phyloP scores from a whole-genome alignment of 2,329 filamentous ascomycete genomes.

The Colletotrichum paranaense region DNA sequence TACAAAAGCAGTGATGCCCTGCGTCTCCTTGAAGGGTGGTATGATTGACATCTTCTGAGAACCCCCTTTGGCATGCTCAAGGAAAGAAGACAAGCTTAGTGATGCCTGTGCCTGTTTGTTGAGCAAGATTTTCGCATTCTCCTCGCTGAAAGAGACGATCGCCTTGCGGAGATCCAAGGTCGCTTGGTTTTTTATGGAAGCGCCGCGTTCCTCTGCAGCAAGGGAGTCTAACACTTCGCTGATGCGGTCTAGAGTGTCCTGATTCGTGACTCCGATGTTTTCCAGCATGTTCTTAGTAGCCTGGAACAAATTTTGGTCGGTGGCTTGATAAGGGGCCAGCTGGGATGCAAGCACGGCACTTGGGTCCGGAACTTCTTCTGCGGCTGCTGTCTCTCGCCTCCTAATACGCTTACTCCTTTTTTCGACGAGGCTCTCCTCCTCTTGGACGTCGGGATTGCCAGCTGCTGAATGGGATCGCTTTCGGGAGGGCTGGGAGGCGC shows the following conservation, averaged over 20 bases:
- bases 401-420: conserved; percentile 75
- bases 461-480: conserved; percentile 74
- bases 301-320: conserved; percentile 66
- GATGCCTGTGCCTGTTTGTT: conserved; percentile 64
- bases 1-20: conserved; percentile 64
- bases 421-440: conserved; percentile 68
- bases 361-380: conserved; percentile 64
- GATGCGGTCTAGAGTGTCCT: conserved; percentile 56
- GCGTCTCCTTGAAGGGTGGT: conserved; percentile 62
- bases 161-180: conserved; percentile 62
- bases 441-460: conserved; percentile 64
- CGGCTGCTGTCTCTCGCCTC: conserved; percentile 65
- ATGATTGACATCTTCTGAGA: conserved; percentile 61
- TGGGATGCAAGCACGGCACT: conserved; percentile 64
- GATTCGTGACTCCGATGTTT: conserved; percentile 64
- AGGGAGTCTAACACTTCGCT: conserved; percentile 65
- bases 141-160: conserved; percentile 63
- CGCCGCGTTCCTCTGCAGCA: conserved; percentile 60
- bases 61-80: conserved; percentile 71
- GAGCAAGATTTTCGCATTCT: conserved; percentile 63
- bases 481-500: conserved; percentile 56
- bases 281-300: conserved; percentile 66
- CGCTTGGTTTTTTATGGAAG: conserved; percentile 57
- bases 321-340: conserved; percentile 66
- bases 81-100: conserved; percentile 68